phyloP scores from a whole-genome alignment of 306 rosid genomes.

The Glycine latifolia region DNA sequence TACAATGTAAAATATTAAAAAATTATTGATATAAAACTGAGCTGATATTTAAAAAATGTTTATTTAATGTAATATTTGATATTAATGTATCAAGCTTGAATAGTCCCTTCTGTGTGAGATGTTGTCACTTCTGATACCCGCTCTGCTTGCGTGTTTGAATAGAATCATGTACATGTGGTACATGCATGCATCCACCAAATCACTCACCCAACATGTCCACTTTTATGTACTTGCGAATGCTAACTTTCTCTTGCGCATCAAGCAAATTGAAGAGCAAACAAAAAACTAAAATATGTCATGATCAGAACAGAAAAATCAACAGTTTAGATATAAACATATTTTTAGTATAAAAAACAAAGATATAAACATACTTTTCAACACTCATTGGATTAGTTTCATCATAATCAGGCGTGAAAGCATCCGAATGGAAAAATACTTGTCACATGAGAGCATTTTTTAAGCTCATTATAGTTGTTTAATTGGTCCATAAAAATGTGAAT shows the following conservation, averaged over 20 bases:
- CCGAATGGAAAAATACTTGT: too few relatives aligned
- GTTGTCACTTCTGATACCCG: neutral
- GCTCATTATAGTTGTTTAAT: too few relatives aligned
- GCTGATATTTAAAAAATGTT: neutral
- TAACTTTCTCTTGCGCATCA: neutral
- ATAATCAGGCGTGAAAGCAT: too few relatives aligned
- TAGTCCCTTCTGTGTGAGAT: neutral
- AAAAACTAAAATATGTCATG: neutral
- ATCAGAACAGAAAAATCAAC: neutral
- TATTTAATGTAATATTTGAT: neutral
- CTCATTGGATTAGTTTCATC: neutral
- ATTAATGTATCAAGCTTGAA: neutral
- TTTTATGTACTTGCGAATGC: neutral
- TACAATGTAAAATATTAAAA: neutral
- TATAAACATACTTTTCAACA: neutral
- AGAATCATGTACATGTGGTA: neutral
- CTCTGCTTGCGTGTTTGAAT: neutral
- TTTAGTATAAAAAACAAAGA: too few relatives aligned
- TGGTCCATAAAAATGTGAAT: too few relatives aligned
- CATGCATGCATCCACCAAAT: constrained; percentile 15
- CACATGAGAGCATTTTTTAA: too few relatives aligned
- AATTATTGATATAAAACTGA: neutral
- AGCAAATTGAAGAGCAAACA: neutral
- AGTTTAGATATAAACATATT: neutral
- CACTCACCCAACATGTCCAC: neutral